Base-by-base conservation (phyloP, 345 rosid species). In the Brassica nigra region DNA sequence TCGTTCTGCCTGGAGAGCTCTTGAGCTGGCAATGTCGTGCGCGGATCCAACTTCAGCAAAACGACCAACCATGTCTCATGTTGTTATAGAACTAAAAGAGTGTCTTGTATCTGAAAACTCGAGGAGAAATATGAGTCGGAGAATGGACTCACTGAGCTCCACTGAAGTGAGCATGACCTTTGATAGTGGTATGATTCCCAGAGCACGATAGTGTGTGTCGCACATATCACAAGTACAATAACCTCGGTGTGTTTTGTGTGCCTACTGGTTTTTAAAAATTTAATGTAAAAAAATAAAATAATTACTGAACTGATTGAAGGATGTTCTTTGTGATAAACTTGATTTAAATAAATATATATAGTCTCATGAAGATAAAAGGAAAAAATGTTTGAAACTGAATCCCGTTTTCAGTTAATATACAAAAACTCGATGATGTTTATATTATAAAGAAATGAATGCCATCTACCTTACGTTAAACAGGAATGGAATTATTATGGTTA, bases 1-100 rank as follows among this genome's bases (percentile, higher is more conserved):
- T 76, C 3, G 0, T 10, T 76, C 79, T 66, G 79, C 8, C 0
- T 76, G 79, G 79, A 76, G 74, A 57, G 67, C 73, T 29, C 67
- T 76, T 76, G 79, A 76, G 9, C 33, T 76, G 2, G 79, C 74
- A 68, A 68, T 76, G 68, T 37, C 68, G 2, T 76, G 79, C 0
- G 67, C 14, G 0, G 3, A 68, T 58, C 47, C 47, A 14, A 28
- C 44, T 58, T 67, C 79, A 2, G 0, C 16, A 0, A 65, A 4
- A n/a, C 73, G 79, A 37, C 79, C 79, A 37, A 15, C 1, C 73
- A 76, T 76, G 79, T 55, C 67, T 4, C 47, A 67, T 4, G 61
- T 76, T 57, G 2, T 67, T 39, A 1, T 0, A 0, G 79, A 39
- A 0, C 67, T 76, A 8, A 76, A 76, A 67, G 79, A 76, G 37